These are phyloP conservation scores for Pythium phragmitis DNA, from an alignment of 352 stramenopile genomes.

Conservation along the genomic window DNA sequence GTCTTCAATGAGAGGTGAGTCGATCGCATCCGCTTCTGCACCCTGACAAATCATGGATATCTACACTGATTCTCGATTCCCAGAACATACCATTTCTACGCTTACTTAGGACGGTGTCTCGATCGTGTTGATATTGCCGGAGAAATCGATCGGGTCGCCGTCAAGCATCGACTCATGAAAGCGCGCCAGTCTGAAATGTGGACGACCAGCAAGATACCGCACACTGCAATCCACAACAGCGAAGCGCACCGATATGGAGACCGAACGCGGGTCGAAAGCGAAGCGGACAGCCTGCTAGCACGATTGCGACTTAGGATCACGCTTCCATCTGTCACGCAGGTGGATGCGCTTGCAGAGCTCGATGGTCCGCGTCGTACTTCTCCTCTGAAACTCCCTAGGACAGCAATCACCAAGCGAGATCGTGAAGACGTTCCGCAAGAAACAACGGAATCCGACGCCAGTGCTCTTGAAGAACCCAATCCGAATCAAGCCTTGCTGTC, in stretches of 20 bases:
- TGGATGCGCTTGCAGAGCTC: conserved; percentile 10
- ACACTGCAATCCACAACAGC: not conserved
- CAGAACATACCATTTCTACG: conserved; percentile 17
- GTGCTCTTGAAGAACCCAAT: not conserved
- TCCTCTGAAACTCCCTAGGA: not conserved
- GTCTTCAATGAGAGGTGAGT: conserved; percentile 14
- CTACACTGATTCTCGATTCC: not conserved
- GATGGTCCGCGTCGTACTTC: conserved; percentile 5
- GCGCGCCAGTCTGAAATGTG: not conserved
- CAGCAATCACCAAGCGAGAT: not conserved
- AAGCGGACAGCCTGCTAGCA: not conserved
- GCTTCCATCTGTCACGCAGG: conserved; percentile 24
- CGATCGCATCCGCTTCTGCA: not conserved
- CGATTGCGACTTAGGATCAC: conserved; percentile 25
- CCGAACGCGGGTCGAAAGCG: not conserved
- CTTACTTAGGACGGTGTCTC: conserved; percentile 21
- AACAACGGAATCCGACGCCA: not conserved
- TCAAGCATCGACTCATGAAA: conserved; percentile 1
- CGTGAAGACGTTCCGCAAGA: not conserved
- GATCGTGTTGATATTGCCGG: conserved; percentile 20
- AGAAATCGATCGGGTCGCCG: conserved; percentile 5
- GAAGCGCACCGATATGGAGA: not conserved
- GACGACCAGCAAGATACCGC: not conserved
- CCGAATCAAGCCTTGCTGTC: not conserved
- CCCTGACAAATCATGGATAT: too few relatives aligned